Conservation (phyloP, 768 basidiomycete genomes). For the Russula sp. region DNA sequence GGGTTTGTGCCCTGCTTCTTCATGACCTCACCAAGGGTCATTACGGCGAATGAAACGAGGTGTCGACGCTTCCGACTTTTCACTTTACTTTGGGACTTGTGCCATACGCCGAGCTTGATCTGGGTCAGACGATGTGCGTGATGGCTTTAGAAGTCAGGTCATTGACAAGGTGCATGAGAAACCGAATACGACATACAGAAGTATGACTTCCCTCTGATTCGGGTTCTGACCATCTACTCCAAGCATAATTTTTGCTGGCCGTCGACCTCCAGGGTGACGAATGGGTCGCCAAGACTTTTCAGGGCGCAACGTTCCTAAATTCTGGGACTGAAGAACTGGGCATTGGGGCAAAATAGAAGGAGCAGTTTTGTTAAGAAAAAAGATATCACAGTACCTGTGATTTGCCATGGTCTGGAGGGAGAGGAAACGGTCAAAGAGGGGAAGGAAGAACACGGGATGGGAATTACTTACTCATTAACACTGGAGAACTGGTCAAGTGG, state of each 20-base stretch:
- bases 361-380: neutral
- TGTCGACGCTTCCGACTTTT: constrained; percentile 50
- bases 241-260: constrained; percentile 50
- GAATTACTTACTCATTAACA: neutral
- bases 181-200: constrained; percentile 45
- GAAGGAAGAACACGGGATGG: neutral
- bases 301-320: constrained; percentile 38
- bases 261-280: constrained; percentile 48
- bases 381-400: constrained; percentile 22
- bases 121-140: constrained; percentile 34
- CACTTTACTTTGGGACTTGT: constrained; percentile 48
- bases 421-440: too few species aligned
- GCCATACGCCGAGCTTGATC: constrained; percentile 50
- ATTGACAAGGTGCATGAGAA: neutral
- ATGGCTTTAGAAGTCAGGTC: constrained; percentile 28
- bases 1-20: constrained; percentile 41
- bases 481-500: neutral
- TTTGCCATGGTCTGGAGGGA: constrained; percentile 27
- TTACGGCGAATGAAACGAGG: constrained; percentile 44
- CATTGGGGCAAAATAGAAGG: neutral
- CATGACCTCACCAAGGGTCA: constrained; percentile 46
- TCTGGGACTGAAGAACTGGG: constrained; percentile 35
- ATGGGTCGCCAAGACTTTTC: constrained; percentile 66
- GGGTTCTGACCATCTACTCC: constrained; percentile 67
- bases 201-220: constrained; percentile 47